phyloP scores from a whole-genome alignment of 2,329 filamentous ascomycete genomes.

The Westerdykella ornata region DNA sequence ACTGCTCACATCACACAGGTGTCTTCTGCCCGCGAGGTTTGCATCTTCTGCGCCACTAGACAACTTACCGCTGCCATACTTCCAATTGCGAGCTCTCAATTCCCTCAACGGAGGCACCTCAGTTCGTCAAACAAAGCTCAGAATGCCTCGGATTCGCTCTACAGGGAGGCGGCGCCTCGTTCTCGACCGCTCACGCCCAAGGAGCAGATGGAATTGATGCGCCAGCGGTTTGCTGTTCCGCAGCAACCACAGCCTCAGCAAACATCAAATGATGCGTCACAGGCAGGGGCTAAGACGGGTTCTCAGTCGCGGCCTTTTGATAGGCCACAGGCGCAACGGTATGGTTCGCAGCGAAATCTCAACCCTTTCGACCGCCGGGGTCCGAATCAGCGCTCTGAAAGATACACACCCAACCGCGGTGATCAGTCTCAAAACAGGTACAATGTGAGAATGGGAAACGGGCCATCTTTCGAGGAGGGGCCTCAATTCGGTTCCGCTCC shows the following conservation, averaged over 20 bases:
- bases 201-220: constrained; percentile 7
- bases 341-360: not conserved
- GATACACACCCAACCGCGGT: constrained; percentile 5
- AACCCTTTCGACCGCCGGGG: constrained; percentile 11
- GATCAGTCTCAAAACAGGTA: constrained; percentile 9
- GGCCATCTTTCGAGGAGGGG: constrained; percentile 17
- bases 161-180: constrained; percentile 16
- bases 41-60: constrained; percentile 36
- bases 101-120: constrained; percentile 27
- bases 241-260: constrained; percentile 8
- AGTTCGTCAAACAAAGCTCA: constrained; percentile 30
- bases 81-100: constrained; percentile 7
- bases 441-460: constrained; percentile 28
- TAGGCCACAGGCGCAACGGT: constrained; percentile 13
- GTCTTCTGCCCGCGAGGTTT: constrained; percentile 33
- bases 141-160: constrained; percentile 22
- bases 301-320: not conserved
- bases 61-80: constrained; percentile 20
- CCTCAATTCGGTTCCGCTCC: constrained; percentile 20
- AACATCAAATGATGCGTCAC: not conserved
- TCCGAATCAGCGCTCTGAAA: constrained; percentile 16
- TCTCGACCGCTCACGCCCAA: constrained; percentile 21
- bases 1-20: constrained; percentile 13
- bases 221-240: constrained; percentile 21
- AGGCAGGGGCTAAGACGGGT: not conserved